Base-by-base conservation (phyloP, 495 filamentous ascomycete species). In the Aspergillus nanangensis region DNA sequence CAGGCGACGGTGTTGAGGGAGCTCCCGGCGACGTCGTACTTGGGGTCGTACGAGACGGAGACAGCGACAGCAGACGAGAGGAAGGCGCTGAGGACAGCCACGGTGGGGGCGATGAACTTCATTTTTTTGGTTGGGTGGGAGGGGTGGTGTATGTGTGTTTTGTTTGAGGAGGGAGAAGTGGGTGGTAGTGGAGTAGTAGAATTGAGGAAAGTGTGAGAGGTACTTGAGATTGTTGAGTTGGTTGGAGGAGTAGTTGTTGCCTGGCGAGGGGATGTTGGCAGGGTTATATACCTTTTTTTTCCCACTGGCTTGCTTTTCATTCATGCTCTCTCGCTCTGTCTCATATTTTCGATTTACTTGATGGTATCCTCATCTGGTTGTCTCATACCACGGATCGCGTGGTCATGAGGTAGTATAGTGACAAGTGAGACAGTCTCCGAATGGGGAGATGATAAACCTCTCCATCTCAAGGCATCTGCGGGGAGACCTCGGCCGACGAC, bases 1-100 rank as follows among this genome's bases (percentile, higher is more conserved):
- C 70, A 74, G 36, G 84, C 68, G 61, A 86, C 84, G 36, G 60
- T 78, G 55, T 60, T 82, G 58, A 87, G 67, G 38, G 83, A 78
- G 22, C 77, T 38, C 29, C 25, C 36, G 3, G 23, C 44, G 20
- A 58, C 46, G 38, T 74, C 69, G 48, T 58, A 74, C 19, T 49
- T 61, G 3, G 52, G 43, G 38, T 72, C 69, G 44, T 65, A 72
- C 41, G 61, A 64, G 47, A 74, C 61, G 1, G 62, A 56, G 18
- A 69, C 57, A 1, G 58, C 38, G 18, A 23, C 25, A 3, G 37
- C 47, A 20, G 48, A 15, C 11, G 44, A 21, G 51, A 53, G 24
- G 23, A 47, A 27, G 33, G 51, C 10, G 37, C n/a, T n/a, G n/a
- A n/a, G n/a, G n/a, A n/a, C n/a, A n/a, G n/a, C n/a, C n/a, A 50